Evolutionary conservation across 768 basidiomycete species (phyloP).

Genomic region (Psilocybe cubensis): DNA sequence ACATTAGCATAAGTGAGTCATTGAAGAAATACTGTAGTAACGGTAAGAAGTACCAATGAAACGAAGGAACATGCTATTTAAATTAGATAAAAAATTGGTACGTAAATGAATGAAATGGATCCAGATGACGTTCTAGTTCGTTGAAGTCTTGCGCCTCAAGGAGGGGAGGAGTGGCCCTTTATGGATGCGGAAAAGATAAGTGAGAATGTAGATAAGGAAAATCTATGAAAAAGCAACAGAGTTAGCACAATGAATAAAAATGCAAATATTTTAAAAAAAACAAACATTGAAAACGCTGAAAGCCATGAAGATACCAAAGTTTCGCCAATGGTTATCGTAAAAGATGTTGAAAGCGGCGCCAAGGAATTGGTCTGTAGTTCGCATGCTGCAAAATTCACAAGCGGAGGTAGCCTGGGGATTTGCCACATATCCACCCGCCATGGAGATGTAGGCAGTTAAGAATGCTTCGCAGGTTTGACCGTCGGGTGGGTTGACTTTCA

Average conservation of each 20-base stretch:
- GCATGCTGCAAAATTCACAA: slow-evolving; percentile 63
- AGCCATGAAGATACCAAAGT: slow-evolving; percentile 54
- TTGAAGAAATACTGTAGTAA: no score
- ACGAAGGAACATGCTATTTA: background rate
- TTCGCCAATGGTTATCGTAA: slow-evolving; percentile 56
- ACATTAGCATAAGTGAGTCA: no score
- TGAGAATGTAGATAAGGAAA: slow-evolving; percentile 45
- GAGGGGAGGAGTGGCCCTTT: slow-evolving; percentile 34
- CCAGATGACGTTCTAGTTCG: slow-evolving; percentile 13
- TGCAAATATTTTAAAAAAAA: background rate
- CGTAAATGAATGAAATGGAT: background rate
- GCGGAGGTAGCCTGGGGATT: slow-evolving; percentile 50
- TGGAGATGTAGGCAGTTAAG: slow-evolving; percentile 50
- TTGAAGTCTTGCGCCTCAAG: slow-evolving; percentile 23
- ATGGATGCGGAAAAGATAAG: slow-evolving; percentile 56
- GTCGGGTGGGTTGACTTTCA: slow-evolving; percentile 52
- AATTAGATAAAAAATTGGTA: background rate
- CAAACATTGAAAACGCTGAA: slow-evolving; percentile 51
- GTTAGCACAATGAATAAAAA: background rate
- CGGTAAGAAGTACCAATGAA: no score
- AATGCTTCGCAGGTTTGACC: slow-evolving; percentile 59
- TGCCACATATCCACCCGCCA: slow-evolving; percentile 59
- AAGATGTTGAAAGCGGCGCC: slow-evolving; percentile 54
- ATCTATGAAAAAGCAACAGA: slow-evolving; percentile 31
- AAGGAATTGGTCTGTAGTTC: slow-evolving; percentile 63